phyloP scores from a whole-genome alignment of 768 basidiomycete genomes.

The Pleurotus tuoliensis region DNA sequence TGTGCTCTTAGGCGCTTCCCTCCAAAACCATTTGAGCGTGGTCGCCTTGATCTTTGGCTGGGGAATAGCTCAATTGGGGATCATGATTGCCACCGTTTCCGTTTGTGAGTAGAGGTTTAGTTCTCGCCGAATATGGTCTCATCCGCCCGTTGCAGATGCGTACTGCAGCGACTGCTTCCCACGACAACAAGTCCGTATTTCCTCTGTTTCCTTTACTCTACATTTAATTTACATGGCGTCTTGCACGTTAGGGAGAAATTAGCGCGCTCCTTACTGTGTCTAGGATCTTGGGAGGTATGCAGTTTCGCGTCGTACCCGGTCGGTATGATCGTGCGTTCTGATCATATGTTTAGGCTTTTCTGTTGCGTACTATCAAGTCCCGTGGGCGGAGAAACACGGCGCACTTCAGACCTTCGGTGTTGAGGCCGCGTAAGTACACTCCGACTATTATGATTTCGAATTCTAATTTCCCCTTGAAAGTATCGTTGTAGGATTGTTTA shows the following conservation, averaged over 20 bases:
- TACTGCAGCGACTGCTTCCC: conserved; percentile 51
- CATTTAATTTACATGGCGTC: neutral
- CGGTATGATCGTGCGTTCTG: neutral
- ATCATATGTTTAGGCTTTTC: conserved; percentile 39
- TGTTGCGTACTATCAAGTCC: conserved; percentile 65
- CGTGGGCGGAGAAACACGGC: conserved; percentile 58
- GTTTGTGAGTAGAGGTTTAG: conserved; percentile 38
- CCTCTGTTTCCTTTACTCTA: neutral
- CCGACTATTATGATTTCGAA: neutral
- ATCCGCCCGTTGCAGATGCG: conserved; percentile 17
- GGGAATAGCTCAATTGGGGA: conserved; percentile 53
- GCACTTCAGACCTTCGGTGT: conserved; percentile 59
- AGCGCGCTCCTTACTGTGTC: conserved; percentile 57
- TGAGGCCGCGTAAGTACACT: conserved; percentile 51
- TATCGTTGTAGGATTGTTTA: conserved; percentile 46
- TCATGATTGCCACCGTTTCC: conserved; percentile 61
- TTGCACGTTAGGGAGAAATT: conserved; percentile 47
- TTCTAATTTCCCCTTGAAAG: conserved; percentile 17
- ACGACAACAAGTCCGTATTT: conserved; percentile 27
- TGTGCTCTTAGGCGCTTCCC: conserved; percentile 43
- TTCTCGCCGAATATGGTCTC: too few species aligned
- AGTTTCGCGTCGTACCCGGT: neutral
- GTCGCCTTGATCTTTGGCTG: conserved; percentile 56
- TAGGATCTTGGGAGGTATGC: conserved; percentile 45
- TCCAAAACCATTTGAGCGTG: conserved; percentile 42